Percentiles rank a stretch among this genome's conserved stretches.
Evolutionary conservation across 2,329 filamentous ascomycete species (phyloP).

Genomic region (Venturia pyrina): DNA sequence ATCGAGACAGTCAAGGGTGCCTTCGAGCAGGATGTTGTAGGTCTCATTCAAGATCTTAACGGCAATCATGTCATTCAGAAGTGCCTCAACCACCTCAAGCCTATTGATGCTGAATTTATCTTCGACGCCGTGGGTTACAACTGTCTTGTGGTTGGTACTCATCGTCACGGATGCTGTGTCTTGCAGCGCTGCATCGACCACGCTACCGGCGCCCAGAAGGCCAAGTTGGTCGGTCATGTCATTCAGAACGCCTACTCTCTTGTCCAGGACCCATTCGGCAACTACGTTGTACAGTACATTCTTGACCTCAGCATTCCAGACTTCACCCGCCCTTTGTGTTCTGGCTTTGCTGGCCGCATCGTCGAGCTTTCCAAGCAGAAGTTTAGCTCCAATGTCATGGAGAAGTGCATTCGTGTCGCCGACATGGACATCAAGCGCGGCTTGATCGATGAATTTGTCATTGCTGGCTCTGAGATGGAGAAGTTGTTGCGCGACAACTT

Average conservation of each 20-base stretch:
- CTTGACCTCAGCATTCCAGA: constrained; percentile 71
- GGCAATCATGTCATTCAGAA: constrained; percentile 99
- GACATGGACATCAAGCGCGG: constrained; percentile 63
- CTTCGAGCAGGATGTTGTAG: constrained; percentile 73
- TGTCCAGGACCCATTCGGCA: constrained; percentile 94
- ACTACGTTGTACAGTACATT: constrained; percentile 98
- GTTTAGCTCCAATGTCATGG: constrained; percentile 98
- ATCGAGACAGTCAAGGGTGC: constrained; percentile 80
- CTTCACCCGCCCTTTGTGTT: constrained; percentile 84
- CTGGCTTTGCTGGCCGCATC: constrained; percentile 66
- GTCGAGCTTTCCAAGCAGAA: constrained; percentile 79
- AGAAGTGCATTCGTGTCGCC: constrained; percentile 80
- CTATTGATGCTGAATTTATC: constrained; percentile 85
- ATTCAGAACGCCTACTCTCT: constrained; percentile 79
- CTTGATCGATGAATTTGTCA: constrained; percentile 71
- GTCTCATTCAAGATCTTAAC: constrained; percentile 93
- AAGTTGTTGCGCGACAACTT: constrained; percentile 84
- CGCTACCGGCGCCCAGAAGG: constrained; percentile 80
- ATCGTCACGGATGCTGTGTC: constrained; percentile 95
- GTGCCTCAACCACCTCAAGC: constrained; percentile 86
- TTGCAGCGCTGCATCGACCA: constrained; percentile 98
- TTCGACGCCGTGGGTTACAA: constrained; percentile 84
- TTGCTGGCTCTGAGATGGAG: constrained; percentile 66
- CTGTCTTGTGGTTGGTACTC: constrained; percentile 86
- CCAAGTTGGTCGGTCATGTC: constrained; percentile 76